Base-by-base conservation (phyloP, 352 stramenopile species). In the Phytopythium sindhum region DNA sequence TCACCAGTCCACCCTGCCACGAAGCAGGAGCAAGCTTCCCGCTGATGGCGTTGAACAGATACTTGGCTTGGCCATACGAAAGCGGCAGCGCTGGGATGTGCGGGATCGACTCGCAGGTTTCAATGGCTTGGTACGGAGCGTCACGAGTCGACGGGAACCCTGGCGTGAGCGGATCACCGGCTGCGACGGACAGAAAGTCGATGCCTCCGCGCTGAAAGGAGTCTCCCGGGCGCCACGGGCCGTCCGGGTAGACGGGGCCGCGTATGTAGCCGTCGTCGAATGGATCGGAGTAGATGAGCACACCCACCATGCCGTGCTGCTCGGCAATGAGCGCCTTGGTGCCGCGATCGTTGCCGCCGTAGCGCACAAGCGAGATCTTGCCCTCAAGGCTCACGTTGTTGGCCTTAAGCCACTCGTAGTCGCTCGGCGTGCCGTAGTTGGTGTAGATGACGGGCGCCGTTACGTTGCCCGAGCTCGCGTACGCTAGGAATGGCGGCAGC, bases 231-330 rank as follows among this genome's bases (percentile, higher is more conserved):
- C 89, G 80, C 72, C 81, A 97, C 7, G 77, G 75, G 17, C 89
- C 89, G 10, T 93, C 67, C 6, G 89, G 87, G 68, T 96, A 97
- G 14, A 80, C 79, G 8, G 64, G 48, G 2, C 88, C 88, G 3
- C 72, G 57, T 6, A 48, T 56, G 66, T 78, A 96, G 10, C 90
- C 90, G 66, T 97, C 90, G 15, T 97, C 77, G 17, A 74, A 61
- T 12, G 90, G 90, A 66, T 97, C 90, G 59, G 78, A 92, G 73
- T 94, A 97, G 69, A 97, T 94, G 2, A 97, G 71, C 26, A 84
- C 76, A 8, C 72, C 88, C 1, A 82, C 61, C 57, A 90, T 90
- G 48, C 78, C 82, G n/a, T 82, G 74, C 33, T 70, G 42, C 42
- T 50, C 42, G 42, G 21, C 42, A 10, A 50, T 50, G 21, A 52